Conservation (phyloP, 164 flowering plant genomes). For the Vitis rupestris region DNA sequence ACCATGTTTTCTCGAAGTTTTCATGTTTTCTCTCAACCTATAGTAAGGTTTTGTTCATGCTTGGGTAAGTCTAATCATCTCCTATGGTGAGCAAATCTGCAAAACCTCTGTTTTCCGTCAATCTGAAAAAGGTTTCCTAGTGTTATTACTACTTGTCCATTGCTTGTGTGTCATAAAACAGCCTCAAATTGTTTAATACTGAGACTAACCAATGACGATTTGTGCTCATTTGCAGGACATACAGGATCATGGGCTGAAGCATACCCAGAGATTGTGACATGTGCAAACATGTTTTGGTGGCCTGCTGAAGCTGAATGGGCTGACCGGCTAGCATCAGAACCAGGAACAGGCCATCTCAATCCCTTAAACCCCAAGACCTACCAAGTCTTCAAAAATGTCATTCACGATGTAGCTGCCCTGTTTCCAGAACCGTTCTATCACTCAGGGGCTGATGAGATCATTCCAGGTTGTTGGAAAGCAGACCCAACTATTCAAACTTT, state of each 20-base stretch:
- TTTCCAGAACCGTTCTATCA: conserved; percentile 86
- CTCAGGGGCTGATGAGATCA: conserved; percentile 79
- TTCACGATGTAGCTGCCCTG: conserved; percentile 47
- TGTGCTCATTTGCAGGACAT: conserved; percentile 52
- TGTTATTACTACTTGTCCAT: no score
- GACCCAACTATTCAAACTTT: conserved; percentile 56
- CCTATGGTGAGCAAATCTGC: no score
- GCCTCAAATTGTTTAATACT: no score
- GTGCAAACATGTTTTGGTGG: conserved; percentile 90
- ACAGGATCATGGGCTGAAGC: conserved; percentile 96
- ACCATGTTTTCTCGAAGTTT: no score
- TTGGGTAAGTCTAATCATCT: no score
- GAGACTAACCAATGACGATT: not conserved
- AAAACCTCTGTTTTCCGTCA: no score
- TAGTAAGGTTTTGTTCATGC: no score
- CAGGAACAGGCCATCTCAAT: conserved; percentile 94
- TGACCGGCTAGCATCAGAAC: conserved; percentile 77
- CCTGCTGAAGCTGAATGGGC: conserved; percentile 57
- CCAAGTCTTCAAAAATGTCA: conserved; percentile 55
- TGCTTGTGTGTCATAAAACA: no score
- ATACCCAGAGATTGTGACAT: conserved; percentile 84
- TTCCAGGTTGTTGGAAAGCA: conserved; percentile 82
- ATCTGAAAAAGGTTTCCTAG: no score
- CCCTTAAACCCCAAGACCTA: conserved; percentile 80
- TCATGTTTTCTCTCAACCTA: no score